Conservation (phyloP, 2,329 filamentous ascomycete genomes). For the Bertia moriformis region DNA sequence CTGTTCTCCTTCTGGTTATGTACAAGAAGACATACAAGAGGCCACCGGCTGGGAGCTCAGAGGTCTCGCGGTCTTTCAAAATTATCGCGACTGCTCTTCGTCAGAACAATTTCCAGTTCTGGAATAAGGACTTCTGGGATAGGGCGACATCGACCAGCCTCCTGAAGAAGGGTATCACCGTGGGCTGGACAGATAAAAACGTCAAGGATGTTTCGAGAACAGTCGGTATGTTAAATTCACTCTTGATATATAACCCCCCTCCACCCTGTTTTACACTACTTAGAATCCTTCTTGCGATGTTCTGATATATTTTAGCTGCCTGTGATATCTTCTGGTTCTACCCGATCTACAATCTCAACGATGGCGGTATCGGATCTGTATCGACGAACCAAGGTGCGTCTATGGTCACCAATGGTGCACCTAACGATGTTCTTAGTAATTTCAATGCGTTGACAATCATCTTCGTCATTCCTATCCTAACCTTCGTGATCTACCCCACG, state of each 20-base stretch:
- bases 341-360: conserved; percentile 22
- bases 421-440: conserved; percentile 46
- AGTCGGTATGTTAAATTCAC: neutral
- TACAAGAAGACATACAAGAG: conserved; percentile 39
- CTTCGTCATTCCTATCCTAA: conserved; percentile 37
- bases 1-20: conserved; percentile 38
- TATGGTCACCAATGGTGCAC: conserved; percentile 30
- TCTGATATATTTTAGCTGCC: conserved; percentile 15
- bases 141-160: conserved; percentile 33
- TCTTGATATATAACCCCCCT: too few species aligned
- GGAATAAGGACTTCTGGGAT: conserved; percentile 41
- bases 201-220: conserved; percentile 49
- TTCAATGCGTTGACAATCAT: conserved; percentile 46
- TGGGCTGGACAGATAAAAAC: conserved; percentile 50
- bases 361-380: conserved; percentile 21
- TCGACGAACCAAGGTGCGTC: conserved; percentile 21
- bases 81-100: conserved; percentile 39
- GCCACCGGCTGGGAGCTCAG: conserved; percentile 46
- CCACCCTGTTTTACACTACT: too few species aligned
- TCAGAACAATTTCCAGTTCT: conserved; percentile 32
- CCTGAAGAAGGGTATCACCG: conserved; percentile 26
- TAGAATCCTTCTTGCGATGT: neutral
- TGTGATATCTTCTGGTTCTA: conserved; percentile 25
- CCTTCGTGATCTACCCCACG: conserved; percentile 37
- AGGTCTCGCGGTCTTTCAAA: conserved; percentile 42